Conservation (phyloP, 768 basidiomycete species). For the Coprinopsis strossmayeri region DNA sequence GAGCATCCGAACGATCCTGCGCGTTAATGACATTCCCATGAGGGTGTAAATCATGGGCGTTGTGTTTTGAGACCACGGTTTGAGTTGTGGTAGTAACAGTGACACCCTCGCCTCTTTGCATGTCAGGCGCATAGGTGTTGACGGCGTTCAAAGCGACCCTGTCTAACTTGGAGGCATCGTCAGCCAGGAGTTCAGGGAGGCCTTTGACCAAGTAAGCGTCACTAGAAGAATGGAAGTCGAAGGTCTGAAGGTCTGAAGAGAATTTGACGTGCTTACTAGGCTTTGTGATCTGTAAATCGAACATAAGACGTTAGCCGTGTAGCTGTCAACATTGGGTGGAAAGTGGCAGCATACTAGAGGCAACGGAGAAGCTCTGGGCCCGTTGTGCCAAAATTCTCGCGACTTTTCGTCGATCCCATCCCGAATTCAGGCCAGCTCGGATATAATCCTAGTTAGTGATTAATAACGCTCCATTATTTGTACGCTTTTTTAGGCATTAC, state of each 20-base stretch:
- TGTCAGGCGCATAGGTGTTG: slow-evolving; percentile 14
- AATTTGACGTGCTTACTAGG: not conserved
- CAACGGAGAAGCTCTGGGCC: slow-evolving; percentile 23
- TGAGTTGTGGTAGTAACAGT: slow-evolving; percentile 21
- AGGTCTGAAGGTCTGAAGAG: no score
- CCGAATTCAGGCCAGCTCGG: slow-evolving; percentile 15
- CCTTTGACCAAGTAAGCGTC: not conserved
- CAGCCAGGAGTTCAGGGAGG: slow-evolving; percentile 11
- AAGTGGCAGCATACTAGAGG: slow-evolving; percentile 20
- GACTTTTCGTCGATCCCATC: slow-evolving; percentile 26
- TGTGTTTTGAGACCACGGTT: slow-evolving; percentile 15
- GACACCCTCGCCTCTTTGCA: slow-evolving; percentile 16
- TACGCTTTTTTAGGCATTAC: no score
- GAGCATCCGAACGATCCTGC: no score
- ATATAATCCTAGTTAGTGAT: slow-evolving; percentile 25
- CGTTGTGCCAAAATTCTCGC: slow-evolving; percentile 20
- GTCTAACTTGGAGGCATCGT: slow-evolving; percentile 13
- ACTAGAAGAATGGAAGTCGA: no score
- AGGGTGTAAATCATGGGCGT: no score
- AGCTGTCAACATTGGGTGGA: no score
- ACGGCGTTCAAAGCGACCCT: slow-evolving; percentile 15
- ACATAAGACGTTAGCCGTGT: no score
- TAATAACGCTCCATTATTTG: no score
- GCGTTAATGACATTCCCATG: no score
- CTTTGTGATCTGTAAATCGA: slow-evolving; percentile 9